Base-by-base conservation (phyloP, 495 filamentous ascomycete genomes). In the Ramalina intermedia region DNA sequence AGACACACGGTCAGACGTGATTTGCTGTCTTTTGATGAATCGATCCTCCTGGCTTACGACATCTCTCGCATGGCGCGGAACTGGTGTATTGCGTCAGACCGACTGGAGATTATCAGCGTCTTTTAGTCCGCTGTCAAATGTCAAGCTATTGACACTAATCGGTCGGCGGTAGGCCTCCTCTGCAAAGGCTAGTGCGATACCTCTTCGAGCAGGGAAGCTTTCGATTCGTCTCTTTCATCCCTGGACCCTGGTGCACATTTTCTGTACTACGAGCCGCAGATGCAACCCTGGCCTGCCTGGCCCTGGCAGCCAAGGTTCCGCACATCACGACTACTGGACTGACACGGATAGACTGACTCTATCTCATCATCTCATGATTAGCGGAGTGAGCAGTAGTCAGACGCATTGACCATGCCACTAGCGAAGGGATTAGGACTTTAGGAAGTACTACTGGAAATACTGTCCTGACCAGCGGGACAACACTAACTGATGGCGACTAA, bases 41-140 rank as follows among this genome's bases (percentile, higher is more conserved):
- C 8, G 21, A 33, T 33, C 29, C 29, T 41, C 8, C 16, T 41
- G 39, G 44, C 11, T 47, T 16, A 47, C 44, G 33, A 14, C 4
- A 36, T 37, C 44, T 9, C 44, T 36, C n/a, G 17, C 14, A 17
- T 12, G 27, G 26, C 13, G 13, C 11, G 26, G n/a, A 35, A 16
- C 18, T n/a, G 21, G 24, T 44, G 12, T 35, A 47, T 47, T 4
- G 26, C 44, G 44, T 35, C 44, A 33, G 44, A 35, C 44, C 44
- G 44, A 47, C 33, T 36, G 44, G 44, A 37, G n/a, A 47, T 18
- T 9, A 23, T 17, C 26, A 33, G 12, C 16, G 12, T 35, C 13
- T 37, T 24, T 17, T 26, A 36, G 44, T 47, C 44, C 33, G 26
- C 44, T 47, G 44, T 47, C 44, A 47, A 44, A 47, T 14, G 44